These are phyloP conservation scores for Cyberlindnera nakhonratchasimensis DNA, from an alignment of 805 yeast species.

Conservation along the genomic window DNA sequence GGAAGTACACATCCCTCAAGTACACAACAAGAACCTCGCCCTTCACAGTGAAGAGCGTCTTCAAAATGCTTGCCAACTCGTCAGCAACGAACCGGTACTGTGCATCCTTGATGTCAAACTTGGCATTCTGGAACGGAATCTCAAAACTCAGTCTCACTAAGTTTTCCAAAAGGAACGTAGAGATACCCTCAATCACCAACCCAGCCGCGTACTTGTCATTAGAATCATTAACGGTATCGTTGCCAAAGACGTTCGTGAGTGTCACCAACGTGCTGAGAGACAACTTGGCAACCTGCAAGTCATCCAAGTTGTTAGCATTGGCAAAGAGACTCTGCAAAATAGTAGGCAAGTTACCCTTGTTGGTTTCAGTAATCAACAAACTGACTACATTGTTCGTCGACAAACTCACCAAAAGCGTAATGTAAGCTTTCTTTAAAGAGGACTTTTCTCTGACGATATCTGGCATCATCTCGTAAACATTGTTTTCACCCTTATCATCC, in stretches of 20 bases:
- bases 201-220: conserved; percentile 49
- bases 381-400: conserved; percentile 78
- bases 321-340: conserved; percentile 62
- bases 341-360: conserved; percentile 54
- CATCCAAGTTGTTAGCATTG: conserved; percentile 60
- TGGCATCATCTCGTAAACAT: conserved; percentile 39
- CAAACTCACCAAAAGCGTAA: conserved; percentile 65
- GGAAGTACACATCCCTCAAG: conserved; percentile 47
- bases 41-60: conserved; percentile 51
- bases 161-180: conserved; percentile 64
- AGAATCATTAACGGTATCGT: conserved; percentile 61
- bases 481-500: conserved; percentile 40
- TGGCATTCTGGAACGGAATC: conserved; percentile 68
- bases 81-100: conserved; percentile 69
- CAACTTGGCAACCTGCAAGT: conserved; percentile 61
- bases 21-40: conserved; percentile 48
- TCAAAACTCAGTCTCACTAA: conserved; percentile 69
- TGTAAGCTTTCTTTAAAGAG: conserved; percentile 64
- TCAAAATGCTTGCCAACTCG: conserved; percentile 71
- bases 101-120: conserved; percentile 71
- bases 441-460: conserved; percentile 64
- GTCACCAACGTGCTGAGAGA: conserved; percentile 68
- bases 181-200: conserved; percentile 62
- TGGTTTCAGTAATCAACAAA: conserved; percentile 65
- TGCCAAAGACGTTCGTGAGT: conserved; percentile 61